Evolutionary conservation across 805 yeast genomes (phyloP), one percentile per base, ranked within the genome.

Genomic region (Kluyveromyces dobzhanskii): DNA sequence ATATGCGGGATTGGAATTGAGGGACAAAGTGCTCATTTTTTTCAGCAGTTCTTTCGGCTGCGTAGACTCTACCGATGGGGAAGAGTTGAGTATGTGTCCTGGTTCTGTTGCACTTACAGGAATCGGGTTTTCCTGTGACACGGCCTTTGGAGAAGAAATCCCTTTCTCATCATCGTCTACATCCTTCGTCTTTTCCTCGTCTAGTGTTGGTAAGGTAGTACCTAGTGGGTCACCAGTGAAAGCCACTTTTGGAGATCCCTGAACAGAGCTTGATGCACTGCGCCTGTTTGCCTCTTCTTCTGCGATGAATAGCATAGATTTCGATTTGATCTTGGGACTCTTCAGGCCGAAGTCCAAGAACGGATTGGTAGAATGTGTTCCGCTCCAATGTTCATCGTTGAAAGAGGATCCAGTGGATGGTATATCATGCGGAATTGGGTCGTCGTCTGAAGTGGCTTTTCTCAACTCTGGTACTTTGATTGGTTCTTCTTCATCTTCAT

Each of bases 261-360:
- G 16, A 7, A n/a, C 39, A 8, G 34, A 29, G 12, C 12, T 16
- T 12, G 30, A 25, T 11, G 11, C 21, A 14, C 31, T 26, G 3
- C 29, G 30, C 12, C 29, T 34, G 19, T 24, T 16, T 11, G 11
- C 29, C 29, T 26, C 30, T 16, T 34, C 35, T 18, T 43, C 44
- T 1, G 55, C 59, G 40, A 54, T 51, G n/a, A 53, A 56, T 2
- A 54, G 43, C 54, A 53, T 48, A 2, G 57, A 54, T 50, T 48
- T 28, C 46, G 44, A 38, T 48, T 54, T 34, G 32, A 18, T 30
- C 31, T 35, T 34, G 16, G 38, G 37, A 11, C 34, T 37, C 25
- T 17, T 33, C 32, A 17, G 10, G 17, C 10, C 10, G n/a, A 14
- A n/a, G 8, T 34, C 37, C 10, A 45, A 21, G 29, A 43, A 43